Evolutionary conservation across 495 filamentous ascomycete species (phyloP).

Genomic region (Hypoxylon rickii): DNA sequence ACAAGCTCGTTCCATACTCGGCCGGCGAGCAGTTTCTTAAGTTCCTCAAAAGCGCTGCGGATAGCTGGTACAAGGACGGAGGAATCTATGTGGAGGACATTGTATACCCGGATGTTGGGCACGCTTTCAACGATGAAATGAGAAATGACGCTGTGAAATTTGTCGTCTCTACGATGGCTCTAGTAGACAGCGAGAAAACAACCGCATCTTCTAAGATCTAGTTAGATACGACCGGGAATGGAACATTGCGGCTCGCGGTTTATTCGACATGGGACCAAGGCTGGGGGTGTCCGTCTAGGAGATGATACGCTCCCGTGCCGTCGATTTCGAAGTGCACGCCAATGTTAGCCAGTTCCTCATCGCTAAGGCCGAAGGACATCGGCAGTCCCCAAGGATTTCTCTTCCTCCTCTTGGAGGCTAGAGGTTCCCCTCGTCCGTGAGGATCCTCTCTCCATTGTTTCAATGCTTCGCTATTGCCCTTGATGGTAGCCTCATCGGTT

Average conservation of each 20-base stretch:
- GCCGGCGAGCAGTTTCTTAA: constrained; percentile 69
- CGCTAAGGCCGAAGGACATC: constrained; percentile 46
- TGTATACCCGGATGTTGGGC: constrained; percentile 71
- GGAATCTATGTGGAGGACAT: constrained; percentile 69
- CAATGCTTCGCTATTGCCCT: constrained; percentile 46
- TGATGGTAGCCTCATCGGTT: constrained; percentile 42
- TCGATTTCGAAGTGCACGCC: constrained; percentile 36
- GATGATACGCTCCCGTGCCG: constrained; percentile 37
- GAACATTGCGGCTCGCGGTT: background rate
- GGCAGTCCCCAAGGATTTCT: constrained; percentile 56
- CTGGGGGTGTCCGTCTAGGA: constrained; percentile 38
- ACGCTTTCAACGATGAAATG: constrained; percentile 77
- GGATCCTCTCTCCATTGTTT: constrained; percentile 55
- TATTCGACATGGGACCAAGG: constrained; percentile 40
- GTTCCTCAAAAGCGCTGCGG: constrained; percentile 68
- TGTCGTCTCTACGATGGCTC: constrained; percentile 56
- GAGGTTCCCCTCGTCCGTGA: constrained; percentile 49
- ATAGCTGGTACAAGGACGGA: constrained; percentile 61
- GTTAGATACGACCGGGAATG: background rate
- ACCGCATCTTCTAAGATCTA: constrained; percentile 27
- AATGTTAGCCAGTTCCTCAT: constrained; percentile 42
- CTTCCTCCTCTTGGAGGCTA: constrained; percentile 52
- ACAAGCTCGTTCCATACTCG: constrained; percentile 84
- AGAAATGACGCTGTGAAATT: constrained; percentile 69
- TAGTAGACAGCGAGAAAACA: constrained; percentile 20